Evolutionary conservation across 352 stramenopile species (phyloP), one percentile per base, ranked within the genome.

Genomic region (Bremia lactucae): DNA sequence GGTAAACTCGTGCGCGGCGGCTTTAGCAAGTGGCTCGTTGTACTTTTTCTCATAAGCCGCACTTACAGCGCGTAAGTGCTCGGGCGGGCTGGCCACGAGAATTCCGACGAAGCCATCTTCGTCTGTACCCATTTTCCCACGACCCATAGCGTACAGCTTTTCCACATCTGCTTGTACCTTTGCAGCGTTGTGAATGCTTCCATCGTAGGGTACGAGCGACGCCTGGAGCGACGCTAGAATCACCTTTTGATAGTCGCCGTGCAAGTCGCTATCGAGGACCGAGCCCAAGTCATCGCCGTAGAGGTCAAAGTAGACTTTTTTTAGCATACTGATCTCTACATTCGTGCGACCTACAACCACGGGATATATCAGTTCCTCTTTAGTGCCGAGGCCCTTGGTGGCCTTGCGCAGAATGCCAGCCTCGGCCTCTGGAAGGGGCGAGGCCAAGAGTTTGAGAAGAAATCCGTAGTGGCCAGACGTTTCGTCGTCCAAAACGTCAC

Each of bases 221-320:
- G 52, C 66, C 49, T 86, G 76, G 31, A 90, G 52, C 42, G 72
- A 77, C 15, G 70, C 68, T 37, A 86, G 56, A 44, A 87, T 72
- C 7, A 84, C 61, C 61, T 75, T 84, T 57, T 80, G 63, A 53
- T 83, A 79, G 54, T 90, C 77, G 19, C 77, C 77, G 36, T 58
- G 37, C n/a, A 90, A 54, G 35, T 90, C 77, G 41, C 59, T 60
- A 50, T 83, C 62, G 23, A 87, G 42, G 36, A 62, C 61, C 14
- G 72, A 63, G 13, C 58, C 62, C 33, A 90, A 53, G 37, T 90
- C 77, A 34, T 82, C 58, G 38, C 64, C 61, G 62, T 80, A 72
- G 15, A 64, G 5, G 16, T 83, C 64, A 53, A 73, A 85, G 59
- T 72, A 90, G 0, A 74, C 78, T 62, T 87, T 84, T 70, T 90